Conservation (phyloP, 1,139 yeast species). For the Hyphopichia pseudoburtonii region DNA sequence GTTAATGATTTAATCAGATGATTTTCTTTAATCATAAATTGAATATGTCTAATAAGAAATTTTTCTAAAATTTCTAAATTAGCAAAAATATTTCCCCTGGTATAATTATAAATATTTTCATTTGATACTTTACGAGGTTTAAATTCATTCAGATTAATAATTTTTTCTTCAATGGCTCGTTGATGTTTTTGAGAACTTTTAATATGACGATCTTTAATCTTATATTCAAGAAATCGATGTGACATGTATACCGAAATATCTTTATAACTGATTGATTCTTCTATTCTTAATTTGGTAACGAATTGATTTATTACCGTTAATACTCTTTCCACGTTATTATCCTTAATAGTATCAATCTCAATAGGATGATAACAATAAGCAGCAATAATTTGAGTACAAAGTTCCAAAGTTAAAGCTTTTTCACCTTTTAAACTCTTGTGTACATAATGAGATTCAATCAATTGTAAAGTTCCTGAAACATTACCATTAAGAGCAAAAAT, state of each 20-base stretch:
- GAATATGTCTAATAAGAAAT: constrained; percentile 26
- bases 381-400: constrained; percentile 34
- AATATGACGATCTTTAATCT: constrained; percentile 23
- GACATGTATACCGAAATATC: constrained; percentile 36
- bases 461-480: constrained; percentile 30
- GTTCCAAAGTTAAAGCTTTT: constrained; percentile 31
- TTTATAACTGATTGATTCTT: constrained; percentile 15
- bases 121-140: constrained; percentile 22
- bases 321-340: constrained; percentile 27
- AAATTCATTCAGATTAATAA: constrained; percentile 14
- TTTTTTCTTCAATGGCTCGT: constrained; percentile 11
- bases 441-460: constrained; percentile 39
- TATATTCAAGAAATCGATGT: constrained; percentile 26
- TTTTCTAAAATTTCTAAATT: constrained; percentile 23
- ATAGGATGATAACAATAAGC: constrained; percentile 33
- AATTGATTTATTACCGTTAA: constrained; percentile 35
- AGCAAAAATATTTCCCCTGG: constrained; percentile 34
- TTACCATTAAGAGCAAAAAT: constrained; percentile 40
- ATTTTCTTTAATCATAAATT: constrained; percentile 18
- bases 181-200: constrained; percentile 11
- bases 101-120: constrained; percentile 20
- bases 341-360: constrained; percentile 11
- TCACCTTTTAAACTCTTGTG: constrained; percentile 34
- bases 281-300: constrained; percentile 12
- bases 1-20: constrained; percentile 22